Evolutionary conservation across 1,139 yeast species (phyloP), one percentile per base, ranked within the genome.

Genomic region (Nakaseomyces uthaithaninus): DNA sequence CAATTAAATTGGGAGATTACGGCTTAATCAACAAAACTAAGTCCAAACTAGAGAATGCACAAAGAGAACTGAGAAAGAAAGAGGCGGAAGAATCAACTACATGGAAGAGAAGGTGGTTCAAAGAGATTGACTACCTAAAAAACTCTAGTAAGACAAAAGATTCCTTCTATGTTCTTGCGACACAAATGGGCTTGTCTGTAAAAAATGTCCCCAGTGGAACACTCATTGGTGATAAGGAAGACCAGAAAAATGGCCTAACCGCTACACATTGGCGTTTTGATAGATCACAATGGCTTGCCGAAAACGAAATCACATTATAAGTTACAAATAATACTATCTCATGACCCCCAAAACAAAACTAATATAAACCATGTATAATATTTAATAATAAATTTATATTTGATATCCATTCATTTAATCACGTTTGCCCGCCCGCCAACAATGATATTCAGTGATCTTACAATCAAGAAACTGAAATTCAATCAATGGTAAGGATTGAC

Each of bases 31-130:
- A 80, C 55, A 65, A 67, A 46, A 86, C 81, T 55, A 89, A 89
- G 68, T 69, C 86, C 15, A 65, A 68, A 57, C 72, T 89, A 52
- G 97, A 89, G 65, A 80, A 82, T 55, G 73, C 67, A 28, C 95
- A 89, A 68, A 77, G 97, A 55, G 89, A 78, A 39, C 60, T 80
- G 61, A 76, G 97, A 59, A 79, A 75, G 64, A 59, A 69, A 45
- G 97, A 89, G 63, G 64, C 65, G 46, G 82, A 71, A 34, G 62
- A 71, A 3, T 89, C 82, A 35, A 57, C 59, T 20, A 56, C 57
- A 38, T 89, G 96, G 96, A 60, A 74, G 50, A 74, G 77, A 44
- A 76, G 93, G 62, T 89, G 94, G 91, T 89, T 87, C 54, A 72
- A 71, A 43, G 62, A 67, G 45, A 66, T 71, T 23, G 80, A 80